These are phyloP conservation scores for Sporobolomyces phaffii DNA, from an alignment of 768 basidiomycete species.

Conservation along the genomic window DNA sequence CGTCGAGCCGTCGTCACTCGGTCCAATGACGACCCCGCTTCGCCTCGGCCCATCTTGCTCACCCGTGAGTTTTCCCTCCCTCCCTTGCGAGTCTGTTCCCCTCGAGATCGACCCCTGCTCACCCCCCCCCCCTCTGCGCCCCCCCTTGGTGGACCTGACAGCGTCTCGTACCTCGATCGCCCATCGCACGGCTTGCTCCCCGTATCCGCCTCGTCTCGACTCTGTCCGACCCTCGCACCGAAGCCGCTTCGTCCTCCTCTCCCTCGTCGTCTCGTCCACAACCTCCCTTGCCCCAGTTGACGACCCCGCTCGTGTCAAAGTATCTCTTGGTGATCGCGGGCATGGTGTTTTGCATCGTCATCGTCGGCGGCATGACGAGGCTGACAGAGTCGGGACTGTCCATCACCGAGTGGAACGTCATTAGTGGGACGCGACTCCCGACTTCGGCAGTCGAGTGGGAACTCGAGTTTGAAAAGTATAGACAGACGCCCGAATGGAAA, in stretches of 20 bases:
- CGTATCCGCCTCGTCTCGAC: slow-evolving; percentile 58
- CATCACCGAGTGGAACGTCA: slow-evolving; percentile 95
- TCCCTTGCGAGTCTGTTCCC: no score
- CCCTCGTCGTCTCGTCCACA: not conserved
- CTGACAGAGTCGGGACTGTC: slow-evolving; percentile 95
- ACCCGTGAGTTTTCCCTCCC: not conserved
- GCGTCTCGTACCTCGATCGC: no score
- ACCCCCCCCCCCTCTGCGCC: no score
- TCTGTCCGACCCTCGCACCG: not conserved
- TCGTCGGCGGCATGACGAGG: slow-evolving; percentile 92
- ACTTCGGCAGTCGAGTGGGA: slow-evolving; percentile 70
- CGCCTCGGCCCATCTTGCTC: no score
- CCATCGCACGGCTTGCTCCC: slow-evolving; percentile 41
- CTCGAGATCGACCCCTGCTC: no score
- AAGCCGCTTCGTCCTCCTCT: not conserved
- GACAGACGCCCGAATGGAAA: slow-evolving; percentile 88
- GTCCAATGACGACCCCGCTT: no score
- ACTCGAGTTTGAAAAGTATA: slow-evolving; percentile 87
- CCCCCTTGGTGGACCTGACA: no score
- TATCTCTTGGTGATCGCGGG: slow-evolving; percentile 83
- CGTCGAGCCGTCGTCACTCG: no score
- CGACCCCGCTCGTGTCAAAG: slow-evolving; percentile 43
- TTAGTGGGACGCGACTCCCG: slow-evolving; percentile 83
- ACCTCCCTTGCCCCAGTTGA: slow-evolving; percentile 27
- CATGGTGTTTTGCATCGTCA: slow-evolving; percentile 82